Evolutionary conservation across 768 basidiomycete species (phyloP).

Genomic region (Bullera alba): DNA sequence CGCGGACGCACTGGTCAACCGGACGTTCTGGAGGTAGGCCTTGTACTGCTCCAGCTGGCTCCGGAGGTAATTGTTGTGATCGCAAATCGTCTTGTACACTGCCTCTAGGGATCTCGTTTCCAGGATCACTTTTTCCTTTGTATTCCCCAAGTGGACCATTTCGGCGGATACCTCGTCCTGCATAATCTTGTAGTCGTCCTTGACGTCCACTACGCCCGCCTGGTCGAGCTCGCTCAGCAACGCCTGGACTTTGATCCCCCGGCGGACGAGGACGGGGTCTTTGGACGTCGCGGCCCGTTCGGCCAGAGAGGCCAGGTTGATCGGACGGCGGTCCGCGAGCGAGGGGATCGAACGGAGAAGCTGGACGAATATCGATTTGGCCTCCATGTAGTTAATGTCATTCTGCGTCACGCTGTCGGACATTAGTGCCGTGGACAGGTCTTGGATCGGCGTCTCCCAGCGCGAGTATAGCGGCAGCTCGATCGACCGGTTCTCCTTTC

Average conservation of each 20-base stretch:
- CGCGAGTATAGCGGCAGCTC: constrained; percentile 90
- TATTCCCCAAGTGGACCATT: constrained; percentile 89
- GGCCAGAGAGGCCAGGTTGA: constrained; percentile 79
- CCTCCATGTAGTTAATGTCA: constrained; percentile 99
- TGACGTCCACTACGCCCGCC: constrained; percentile 69
- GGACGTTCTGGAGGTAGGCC: constrained; percentile 95
- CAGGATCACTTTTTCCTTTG: constrained; percentile 86
- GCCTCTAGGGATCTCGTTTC: constrained; percentile 90
- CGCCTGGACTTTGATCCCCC: constrained; percentile 99
- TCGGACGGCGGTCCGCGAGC: constrained; percentile 73
- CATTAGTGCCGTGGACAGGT: constrained; percentile 92
- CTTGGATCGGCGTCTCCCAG: constrained; percentile 99
- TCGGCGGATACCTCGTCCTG: constrained; percentile 95
- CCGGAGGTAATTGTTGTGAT: constrained; percentile 96
- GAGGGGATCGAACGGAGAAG: constrained; percentile 90
- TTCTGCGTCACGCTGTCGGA: constrained; percentile 81
- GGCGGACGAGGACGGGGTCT: constrained; percentile 88
- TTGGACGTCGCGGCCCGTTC: constrained; percentile 96
- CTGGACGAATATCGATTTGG: constrained; percentile 98
- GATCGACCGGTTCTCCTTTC: constrained; percentile 93
- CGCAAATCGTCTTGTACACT: constrained; percentile 98
- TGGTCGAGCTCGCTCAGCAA: constrained; percentile 95
- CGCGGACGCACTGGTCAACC: constrained; percentile 72
- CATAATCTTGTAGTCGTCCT: constrained; percentile 87
- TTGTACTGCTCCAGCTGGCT: constrained; percentile 98